Base-by-base conservation (phyloP, 2,329 filamentous ascomycete species). In the Cordyceps cicadae region DNA sequence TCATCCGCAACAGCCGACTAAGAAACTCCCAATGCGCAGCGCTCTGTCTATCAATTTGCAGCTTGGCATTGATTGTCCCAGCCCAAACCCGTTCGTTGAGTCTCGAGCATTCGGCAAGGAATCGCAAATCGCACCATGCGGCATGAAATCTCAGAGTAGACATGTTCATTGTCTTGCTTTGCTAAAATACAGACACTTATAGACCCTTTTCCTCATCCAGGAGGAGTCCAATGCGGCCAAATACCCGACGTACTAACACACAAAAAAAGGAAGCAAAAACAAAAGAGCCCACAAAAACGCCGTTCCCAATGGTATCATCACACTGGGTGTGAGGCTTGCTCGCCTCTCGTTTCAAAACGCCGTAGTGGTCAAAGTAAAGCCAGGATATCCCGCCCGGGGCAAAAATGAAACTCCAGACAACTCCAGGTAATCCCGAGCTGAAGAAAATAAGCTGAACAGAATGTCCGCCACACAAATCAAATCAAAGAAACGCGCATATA, bases 281-380 rank as follows among this genome's bases (percentile, higher is more conserved):
- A 21, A 24, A 41, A 39, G 39, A 53, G 41, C 29, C 12, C 14
- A 57, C 45, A 53, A 59, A 59, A 59, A 59, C 57, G 49, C 57
- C 57, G 41, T 59, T 51, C 48, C 57, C 57, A 41, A 54, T 54
- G 57, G 57, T 59, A 59, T 59, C 57, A 54, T 59, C 17, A 32
- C 34, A 46, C 49, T 19, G 37, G 41, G 39, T 29, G 12, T 4
- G 41, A 48, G 57, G 48, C 57, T 45, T 29, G 17, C 12, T n/a
- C 17, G 39, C 46, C 50, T 39, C 57, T 17, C 21, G 26, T 41
- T 39, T 43, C 39, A 7, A 53, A 19, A 29, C 39, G 37, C 50
- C 29, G 50, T 49, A 59, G 39, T 46, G 52, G 37, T 46, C 2
- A 37, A 37, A 37, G 7, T 29, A 59, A 54, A 48, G 26, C 21